These are phyloP conservation scores for Oemleria cerasiformis DNA, from an alignment of 306 rosid genomes.

Conservation along the genomic window DNA sequence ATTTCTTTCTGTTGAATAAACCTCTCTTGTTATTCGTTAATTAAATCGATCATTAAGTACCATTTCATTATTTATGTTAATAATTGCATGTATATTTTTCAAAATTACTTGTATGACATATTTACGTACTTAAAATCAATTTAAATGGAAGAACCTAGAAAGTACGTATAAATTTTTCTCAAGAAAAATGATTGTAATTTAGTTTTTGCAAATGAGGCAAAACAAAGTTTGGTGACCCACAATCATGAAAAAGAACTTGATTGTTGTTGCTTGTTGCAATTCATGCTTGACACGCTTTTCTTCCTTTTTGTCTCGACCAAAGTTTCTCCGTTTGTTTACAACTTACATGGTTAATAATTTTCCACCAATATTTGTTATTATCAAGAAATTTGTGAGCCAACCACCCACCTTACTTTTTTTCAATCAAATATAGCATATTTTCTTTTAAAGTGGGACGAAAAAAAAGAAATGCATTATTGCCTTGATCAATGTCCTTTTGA, in stretches of 20 bases:
- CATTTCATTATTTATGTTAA: no score
- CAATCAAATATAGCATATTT: background rate
- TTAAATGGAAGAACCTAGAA: no score
- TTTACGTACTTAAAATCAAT: no score
- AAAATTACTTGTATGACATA: no score
- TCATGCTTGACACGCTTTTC: constrained; percentile 24
- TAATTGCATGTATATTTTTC: no score
- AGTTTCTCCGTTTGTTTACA: constrained; percentile 22
- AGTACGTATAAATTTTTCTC: no score
- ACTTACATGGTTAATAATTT: constrained; percentile 42
- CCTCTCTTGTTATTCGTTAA: background rate
- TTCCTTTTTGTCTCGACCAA: background rate
- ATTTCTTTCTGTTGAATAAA: no score
- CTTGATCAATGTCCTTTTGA: no score
- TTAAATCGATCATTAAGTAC: background rate
- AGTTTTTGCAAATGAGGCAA: constrained; percentile 8
- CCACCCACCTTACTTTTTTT: background rate
- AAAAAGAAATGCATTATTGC: no score
- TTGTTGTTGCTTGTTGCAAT: constrained; percentile 5
- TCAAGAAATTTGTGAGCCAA: background rate
- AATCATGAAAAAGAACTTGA: background rate
- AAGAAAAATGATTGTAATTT: background rate
- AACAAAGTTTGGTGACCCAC: constrained; percentile 18
- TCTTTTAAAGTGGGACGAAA: background rate
- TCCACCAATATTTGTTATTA: constrained; percentile 26